Evolutionary conservation across 2,329 filamentous ascomycete genomes (phyloP).

Genomic region (Aspergillus hortae): DNA sequence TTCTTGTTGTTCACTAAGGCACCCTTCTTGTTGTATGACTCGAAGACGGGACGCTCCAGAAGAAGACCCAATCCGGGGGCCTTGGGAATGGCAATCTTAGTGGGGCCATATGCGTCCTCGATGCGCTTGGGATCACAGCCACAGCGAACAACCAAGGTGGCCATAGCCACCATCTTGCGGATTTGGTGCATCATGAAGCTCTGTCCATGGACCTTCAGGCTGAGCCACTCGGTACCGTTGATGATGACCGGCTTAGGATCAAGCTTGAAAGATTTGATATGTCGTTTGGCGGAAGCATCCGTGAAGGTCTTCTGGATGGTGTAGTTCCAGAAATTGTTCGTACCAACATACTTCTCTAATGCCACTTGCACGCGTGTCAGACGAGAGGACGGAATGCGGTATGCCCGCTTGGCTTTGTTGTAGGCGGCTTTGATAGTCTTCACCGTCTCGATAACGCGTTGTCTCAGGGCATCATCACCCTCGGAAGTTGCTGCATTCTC

Average conservation of each 20-base stretch:
- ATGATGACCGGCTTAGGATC: slow-evolving; percentile 75
- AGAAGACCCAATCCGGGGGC: slow-evolving; percentile 84
- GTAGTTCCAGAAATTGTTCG: slow-evolving; percentile 94
- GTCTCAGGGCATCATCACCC: slow-evolving; percentile 18
- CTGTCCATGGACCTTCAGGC: slow-evolving; percentile 92
- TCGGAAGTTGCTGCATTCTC: not conserved
- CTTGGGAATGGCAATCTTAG: slow-evolving; percentile 85
- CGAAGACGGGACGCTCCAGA: slow-evolving; percentile 87
- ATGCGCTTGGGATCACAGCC: slow-evolving; percentile 72
- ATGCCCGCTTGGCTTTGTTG: slow-evolving; percentile 74
- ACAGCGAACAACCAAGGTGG: slow-evolving; percentile 76
- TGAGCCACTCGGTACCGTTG: slow-evolving; percentile 91
- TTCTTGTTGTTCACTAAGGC: slow-evolving; percentile 51
- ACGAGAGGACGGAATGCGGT: slow-evolving; percentile 72
- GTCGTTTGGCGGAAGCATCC: slow-evolving; percentile 81
- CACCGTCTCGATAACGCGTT: slow-evolving; percentile 61
- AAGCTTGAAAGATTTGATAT: slow-evolving; percentile 88
- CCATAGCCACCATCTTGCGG: slow-evolving; percentile 97
- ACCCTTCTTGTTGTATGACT: slow-evolving; percentile 77
- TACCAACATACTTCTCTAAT: slow-evolving; percentile 74
- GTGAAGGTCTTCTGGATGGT: slow-evolving; percentile 80
- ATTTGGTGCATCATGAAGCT: slow-evolving; percentile 99
- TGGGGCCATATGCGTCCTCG: slow-evolving; percentile 65
- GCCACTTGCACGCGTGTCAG: slow-evolving; percentile 71
- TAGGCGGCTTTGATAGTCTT: slow-evolving; percentile 78